Base-by-base conservation (phyloP, 177 flowering plant species). In the Vitis hybrid region DNA sequence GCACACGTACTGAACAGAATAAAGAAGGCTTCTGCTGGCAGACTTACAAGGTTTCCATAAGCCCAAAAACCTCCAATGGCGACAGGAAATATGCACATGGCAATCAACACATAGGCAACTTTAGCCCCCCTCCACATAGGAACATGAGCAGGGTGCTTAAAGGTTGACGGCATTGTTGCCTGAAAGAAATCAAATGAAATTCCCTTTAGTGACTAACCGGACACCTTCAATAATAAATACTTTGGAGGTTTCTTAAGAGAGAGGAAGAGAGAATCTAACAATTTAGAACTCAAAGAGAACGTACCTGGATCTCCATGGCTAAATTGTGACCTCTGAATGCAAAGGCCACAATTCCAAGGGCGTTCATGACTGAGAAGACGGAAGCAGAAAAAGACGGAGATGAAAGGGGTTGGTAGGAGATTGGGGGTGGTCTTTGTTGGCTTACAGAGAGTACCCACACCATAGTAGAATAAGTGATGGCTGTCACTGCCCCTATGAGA, bases 61-160 rank as follows among this genome's bases (percentile, higher is more conserved):
- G 98, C 97, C 99, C 99, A 96, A 75, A 78, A 96, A 1, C 99
- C 97, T 75, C 98, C 99, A 69, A 96, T 91, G 11, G 99, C 95
- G 24, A 96, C 78, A 2, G 99, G 98, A 76, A 95, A 95, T 68
- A 95, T 60, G 76, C 99, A 95, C 93, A 92, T 74, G 49, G 98
- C 99, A 70, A 95, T 92, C 81, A 93, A 88, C 70, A 89, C 73
- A 83, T 95, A 93, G 0, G 99, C 99, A 74, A 95, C 90, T 72
- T 95, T 95, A 73, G 95, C 98, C 73, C 99, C 99, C 77, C 82
- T 89, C 99, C 98, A 95, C 99, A 95, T 95, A 3, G 98, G 98
- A 68, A 93, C 93, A 81, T 88, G 95, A 81, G 98, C 94, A n/a
- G 98, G 99, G 77, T 92, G 97, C 86, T 96, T 96, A 78, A 96